Percentiles rank a stretch among this genome's conserved stretches.
phyloP scores from a whole-genome alignment of 441 rosid species.

The Bocquillonia castaneifolia region DNA sequence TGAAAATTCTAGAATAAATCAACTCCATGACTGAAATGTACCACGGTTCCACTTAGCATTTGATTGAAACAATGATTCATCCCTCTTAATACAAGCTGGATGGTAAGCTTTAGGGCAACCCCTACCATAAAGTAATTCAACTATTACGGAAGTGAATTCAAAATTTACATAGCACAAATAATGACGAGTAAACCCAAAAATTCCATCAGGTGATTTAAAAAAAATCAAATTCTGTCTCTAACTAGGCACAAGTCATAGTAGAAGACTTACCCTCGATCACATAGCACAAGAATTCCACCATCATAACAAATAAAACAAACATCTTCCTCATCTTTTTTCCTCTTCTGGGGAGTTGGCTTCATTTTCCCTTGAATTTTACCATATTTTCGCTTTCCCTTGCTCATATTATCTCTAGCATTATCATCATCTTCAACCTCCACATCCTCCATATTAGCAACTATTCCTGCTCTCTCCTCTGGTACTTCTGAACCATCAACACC shows the following conservation, averaged over 20 bases:
- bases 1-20: background rate
- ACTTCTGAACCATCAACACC: conserved; percentile 17
- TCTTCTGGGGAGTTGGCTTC: conserved; percentile 26
- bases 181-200: conserved; percentile 11
- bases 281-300: conserved; percentile 95
- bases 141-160: too few species aligned
- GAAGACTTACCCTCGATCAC: conserved; percentile 85
- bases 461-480: background rate
- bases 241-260: too few species aligned
- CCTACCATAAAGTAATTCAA: conserved; percentile 46
- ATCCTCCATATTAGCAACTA: conserved; percentile 18
- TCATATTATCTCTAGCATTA: conserved; percentile 23
- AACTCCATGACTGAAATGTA: conserved; percentile 38
- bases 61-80: conserved; percentile 78
- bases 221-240: conserved; percentile 1
- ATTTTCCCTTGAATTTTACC: conserved; percentile 43
- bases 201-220: background rate
- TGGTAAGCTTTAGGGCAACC: conserved; percentile 99
- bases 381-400: conserved; percentile 51
- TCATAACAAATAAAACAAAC: conserved; percentile 99
- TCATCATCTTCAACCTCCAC: conserved; percentile 29
- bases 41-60: conserved; percentile 97
- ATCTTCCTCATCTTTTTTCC: conserved; percentile 57
- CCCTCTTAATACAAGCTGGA: conserved; percentile 94
- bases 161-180: conserved; percentile 4